phyloP scores from a whole-genome alignment of 2,329 filamentous ascomycete species.

The Ophiostoma piceae region DNA sequence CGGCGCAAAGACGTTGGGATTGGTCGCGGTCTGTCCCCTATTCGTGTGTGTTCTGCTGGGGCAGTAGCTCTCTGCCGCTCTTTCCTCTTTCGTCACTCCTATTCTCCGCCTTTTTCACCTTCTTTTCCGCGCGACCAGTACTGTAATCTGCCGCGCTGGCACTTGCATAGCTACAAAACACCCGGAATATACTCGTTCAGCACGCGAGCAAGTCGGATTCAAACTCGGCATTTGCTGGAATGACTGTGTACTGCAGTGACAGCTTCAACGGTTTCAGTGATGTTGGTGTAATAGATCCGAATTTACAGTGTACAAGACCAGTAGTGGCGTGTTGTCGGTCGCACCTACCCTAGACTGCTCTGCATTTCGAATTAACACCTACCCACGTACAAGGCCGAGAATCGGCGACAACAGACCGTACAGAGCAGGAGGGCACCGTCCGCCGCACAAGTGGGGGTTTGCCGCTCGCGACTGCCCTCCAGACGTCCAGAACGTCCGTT shows the following conservation, averaged over 20 bases:
- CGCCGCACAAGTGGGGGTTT: conserved; percentile 12
- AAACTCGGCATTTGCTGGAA: neutral
- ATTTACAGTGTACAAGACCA: neutral
- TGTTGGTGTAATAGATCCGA: neutral
- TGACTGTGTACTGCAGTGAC: neutral
- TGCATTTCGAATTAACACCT: neutral
- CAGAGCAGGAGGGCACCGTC: neutral
- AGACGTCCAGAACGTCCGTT: neutral
- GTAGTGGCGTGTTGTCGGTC: neutral
- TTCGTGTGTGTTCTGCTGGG: conserved; percentile 4
- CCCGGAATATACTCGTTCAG: neutral
- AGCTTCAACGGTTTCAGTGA: neutral
- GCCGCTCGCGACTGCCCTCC: conserved; percentile 13
- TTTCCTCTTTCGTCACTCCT: neutral
- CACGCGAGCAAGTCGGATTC: neutral
- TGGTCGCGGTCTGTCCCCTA: conserved; percentile 14
- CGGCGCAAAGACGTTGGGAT: conserved; percentile 16
- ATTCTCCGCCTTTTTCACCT: neutral
- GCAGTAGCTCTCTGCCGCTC: conserved; percentile 2
- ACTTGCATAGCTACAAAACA: neutral
- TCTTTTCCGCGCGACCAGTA: neutral
- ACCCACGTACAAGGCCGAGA: conserved; percentile 14
- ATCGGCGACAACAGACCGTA: conserved; percentile 19
- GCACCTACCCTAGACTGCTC: neutral
- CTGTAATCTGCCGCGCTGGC: neutral